Base-by-base conservation (phyloP, 495 filamentous ascomycete species). In the Annulohypoxylon nitens region DNA sequence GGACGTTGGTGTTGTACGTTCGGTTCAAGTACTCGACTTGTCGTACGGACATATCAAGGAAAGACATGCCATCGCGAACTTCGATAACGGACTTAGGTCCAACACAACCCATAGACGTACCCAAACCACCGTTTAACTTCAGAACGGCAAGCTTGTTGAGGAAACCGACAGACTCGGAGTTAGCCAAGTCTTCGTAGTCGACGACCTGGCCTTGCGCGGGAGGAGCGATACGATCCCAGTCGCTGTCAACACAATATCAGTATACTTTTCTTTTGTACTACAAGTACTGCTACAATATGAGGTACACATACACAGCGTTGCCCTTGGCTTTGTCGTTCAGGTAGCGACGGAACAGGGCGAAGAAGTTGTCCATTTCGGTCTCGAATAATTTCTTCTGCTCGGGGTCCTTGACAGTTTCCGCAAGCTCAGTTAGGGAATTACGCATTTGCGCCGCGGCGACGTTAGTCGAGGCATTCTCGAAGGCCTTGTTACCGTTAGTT, bases 361-460 rank as follows among this genome's bases (percentile, higher is more conserved):
- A 99, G 88, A 99, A 99, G 90, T 99, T 99, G 89, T 99, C 96
- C 93, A 97, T 98, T 85, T 99, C 96, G 12, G 94, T 95, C 85
- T 98, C 96, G 83, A 98, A 99, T 50, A 91, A 82, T 91, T 97
- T 92, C 90, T 95, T 98, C 84, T 93, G 86, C 37, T 85, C 80
- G 20, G 90, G 83, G 73, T 98, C 93, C 76, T 91, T 90, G 80
- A 97, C 94, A 11, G 90, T 93, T 81, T 99, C 95, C 64, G 92
- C 87, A 69, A 99, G 92, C 78, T 91, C 90, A 78, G 97, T 98
- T 77, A 99, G 86, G 61, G 93, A 90, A 87, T 99, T 99, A 79
- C 96, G 93, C 96, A 99, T 99, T 86, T 99, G 96, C 55, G 93
- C 95, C 20, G 96, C 96, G 60, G 96, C 97, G 62, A 99, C 95